Evolutionary conservation across 2,329 filamentous ascomycete genomes (phyloP).

Genomic region (Malbranchea cinnamomea): DNA sequence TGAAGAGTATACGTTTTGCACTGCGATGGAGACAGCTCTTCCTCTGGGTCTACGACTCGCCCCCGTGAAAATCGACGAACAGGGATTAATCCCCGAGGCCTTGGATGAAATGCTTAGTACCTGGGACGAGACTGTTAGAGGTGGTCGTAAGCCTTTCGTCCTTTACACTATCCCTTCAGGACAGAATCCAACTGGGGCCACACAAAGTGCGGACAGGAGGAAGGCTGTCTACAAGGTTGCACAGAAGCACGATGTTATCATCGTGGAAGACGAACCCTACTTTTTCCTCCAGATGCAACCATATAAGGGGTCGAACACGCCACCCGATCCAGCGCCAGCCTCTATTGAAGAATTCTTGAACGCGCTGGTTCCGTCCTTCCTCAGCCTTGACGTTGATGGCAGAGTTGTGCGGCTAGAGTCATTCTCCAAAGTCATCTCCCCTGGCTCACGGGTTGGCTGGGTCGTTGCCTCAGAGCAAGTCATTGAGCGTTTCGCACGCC

Average conservation of each 20-base stretch:
- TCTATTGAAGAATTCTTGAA: conserved; percentile 59
- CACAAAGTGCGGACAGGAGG: conserved; percentile 53
- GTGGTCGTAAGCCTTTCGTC: conserved; percentile 49
- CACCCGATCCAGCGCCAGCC: conserved; percentile 40
- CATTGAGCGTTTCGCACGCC: conserved; percentile 64
- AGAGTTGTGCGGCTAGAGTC: conserved; percentile 84
- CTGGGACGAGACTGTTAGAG: conserved; percentile 45
- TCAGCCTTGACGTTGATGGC: conserved; percentile 72
- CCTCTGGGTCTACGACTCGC: conserved; percentile 48
- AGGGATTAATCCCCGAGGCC: conserved; percentile 47
- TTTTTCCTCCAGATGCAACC: conserved; percentile 80
- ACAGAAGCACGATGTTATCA: conserved; percentile 70
- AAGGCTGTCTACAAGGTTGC: conserved; percentile 61
- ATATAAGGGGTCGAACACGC: conserved; percentile 43
- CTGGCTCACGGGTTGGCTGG: conserved; percentile 74
- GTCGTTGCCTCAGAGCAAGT: conserved; percentile 76
- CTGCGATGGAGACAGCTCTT: conserved; percentile 50
- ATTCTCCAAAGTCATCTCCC: conserved; percentile 81
- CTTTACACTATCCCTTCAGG: conserved; percentile 65
- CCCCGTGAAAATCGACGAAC: conserved; percentile 49
- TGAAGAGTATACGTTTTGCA: conserved; percentile 84
- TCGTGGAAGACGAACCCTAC: conserved; percentile 88
- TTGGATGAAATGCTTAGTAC: conserved; percentile 49
- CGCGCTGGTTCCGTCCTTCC: conserved; percentile 55
- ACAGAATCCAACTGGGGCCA: conserved; percentile 83